A percentile compares a stretch with the other conserved stretches of the same genome.
These are phyloP conservation scores for Arthroderma sp. DNA, from an alignment of 2,329 filamentous ascomycete genomes.

Conservation along the genomic window DNA sequence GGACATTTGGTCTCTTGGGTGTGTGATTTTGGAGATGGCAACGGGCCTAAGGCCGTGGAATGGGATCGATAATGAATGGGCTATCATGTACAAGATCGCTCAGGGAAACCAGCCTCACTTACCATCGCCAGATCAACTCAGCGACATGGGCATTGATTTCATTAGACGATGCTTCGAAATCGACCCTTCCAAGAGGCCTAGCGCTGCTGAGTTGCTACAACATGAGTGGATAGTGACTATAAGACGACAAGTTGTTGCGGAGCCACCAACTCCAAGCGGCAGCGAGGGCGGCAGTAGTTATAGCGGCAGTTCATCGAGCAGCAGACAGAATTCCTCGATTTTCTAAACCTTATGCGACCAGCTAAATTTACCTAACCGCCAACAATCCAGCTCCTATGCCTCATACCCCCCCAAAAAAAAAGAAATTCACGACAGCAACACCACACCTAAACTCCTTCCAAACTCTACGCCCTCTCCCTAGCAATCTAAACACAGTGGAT, in stretches of 20 bases:
- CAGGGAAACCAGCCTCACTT: constrained; percentile 87
- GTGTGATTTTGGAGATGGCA: constrained; percentile 90
- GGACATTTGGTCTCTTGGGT: constrained; percentile 50
- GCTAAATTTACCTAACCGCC: no score
- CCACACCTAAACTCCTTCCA: no score
- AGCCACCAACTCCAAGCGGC: constrained; percentile 26
- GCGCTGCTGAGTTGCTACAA: constrained; percentile 77
- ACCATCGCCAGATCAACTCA: constrained; percentile 70
- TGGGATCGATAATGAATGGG: constrained; percentile 95
- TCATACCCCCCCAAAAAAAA: no score
- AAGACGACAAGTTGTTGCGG: constrained; percentile 34
- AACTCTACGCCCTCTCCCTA: no score
- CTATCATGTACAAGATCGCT: constrained; percentile 99
- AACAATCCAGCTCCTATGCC: no score
- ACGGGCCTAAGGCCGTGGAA: constrained; percentile 91
- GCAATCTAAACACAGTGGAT: no score
- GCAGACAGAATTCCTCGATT: constrained; percentile 12
- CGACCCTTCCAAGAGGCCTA: constrained; percentile 65
- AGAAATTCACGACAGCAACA: no score
- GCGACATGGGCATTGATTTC: constrained; percentile 74
- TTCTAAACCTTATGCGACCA: no score
- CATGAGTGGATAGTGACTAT: constrained; percentile 69
- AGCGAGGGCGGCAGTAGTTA: constrained; percentile 21
- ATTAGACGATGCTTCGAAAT: constrained; percentile 72
- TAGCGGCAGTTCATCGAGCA: constrained; percentile 7